A percentile compares a stretch with the other conserved stretches of the same genome.
These are phyloP conservation scores for Tricladium varicosporioides DNA, from an alignment of 2,329 filamentous ascomycete species.

Conservation along the genomic window DNA sequence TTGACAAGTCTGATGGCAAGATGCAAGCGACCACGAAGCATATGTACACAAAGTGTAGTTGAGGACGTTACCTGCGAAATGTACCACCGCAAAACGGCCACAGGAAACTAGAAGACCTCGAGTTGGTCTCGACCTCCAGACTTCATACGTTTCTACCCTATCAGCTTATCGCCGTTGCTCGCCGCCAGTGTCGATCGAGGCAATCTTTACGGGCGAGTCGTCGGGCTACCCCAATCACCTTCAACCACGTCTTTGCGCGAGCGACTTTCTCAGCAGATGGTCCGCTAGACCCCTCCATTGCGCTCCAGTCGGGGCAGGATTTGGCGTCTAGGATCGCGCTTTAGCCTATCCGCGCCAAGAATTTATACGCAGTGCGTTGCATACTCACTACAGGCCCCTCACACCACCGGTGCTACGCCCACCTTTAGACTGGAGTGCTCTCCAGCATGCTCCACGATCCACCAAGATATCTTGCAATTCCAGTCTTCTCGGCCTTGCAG, in stretches of 20 bases:
- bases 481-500: too few relatives aligned
- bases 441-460: not conserved
- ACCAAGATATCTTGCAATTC: too few relatives aligned
- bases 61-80: too few relatives aligned
- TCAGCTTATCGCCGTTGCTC: slow-evolving; percentile 23
- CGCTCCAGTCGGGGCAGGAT: slow-evolving; percentile 3
- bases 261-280: not conserved
- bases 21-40: too few relatives aligned
- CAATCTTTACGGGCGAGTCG: slow-evolving; percentile 16
- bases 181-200: slow-evolving; percentile 19
- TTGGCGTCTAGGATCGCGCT: slow-evolving; percentile 22
- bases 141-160: slow-evolving; percentile 14
- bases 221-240: slow-evolving; percentile 31
- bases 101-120: not conserved
- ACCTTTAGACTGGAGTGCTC: too few relatives aligned
- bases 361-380: slow-evolving; percentile 22
- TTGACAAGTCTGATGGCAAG: too few relatives aligned
- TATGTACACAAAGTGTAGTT: too few relatives aligned
- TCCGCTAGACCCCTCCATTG: slow-evolving; percentile 13
- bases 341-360: slow-evolving; percentile 27
- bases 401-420: too few relatives aligned
- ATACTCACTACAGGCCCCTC: too few relatives aligned
- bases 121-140: slow-evolving; percentile 6
- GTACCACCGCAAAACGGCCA: not conserved
- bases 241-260: slow-evolving; percentile 31